These are phyloP conservation scores for Prunella vulgaris DNA, from an alignment of 257 asterid genomes.

Conservation along the genomic window DNA sequence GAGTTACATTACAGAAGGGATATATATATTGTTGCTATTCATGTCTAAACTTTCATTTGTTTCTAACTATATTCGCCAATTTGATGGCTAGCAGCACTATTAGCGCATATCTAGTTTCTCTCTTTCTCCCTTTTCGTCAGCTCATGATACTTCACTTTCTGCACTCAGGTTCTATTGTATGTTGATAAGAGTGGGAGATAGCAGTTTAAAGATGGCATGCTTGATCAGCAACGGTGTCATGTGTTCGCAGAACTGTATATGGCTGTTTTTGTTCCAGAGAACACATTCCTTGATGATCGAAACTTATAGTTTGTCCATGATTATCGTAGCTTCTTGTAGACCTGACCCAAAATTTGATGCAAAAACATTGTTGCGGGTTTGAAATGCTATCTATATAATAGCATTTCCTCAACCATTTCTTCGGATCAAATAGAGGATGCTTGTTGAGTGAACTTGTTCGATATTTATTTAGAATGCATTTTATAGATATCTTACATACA, in stretches of 20 bases:
- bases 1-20: neutral
- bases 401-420: neutral
- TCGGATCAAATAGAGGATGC: neutral
- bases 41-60: neutral
- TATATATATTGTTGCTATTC: neutral
- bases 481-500: neutral
- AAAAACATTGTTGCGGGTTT: neutral
- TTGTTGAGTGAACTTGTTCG: neutral
- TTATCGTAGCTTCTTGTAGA: neutral
- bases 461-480: neutral
- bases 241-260: neutral
- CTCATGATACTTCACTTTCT: neutral
- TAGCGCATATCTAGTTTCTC: neutral
- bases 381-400: no score
- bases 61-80: neutral
- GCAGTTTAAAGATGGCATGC: neutral
- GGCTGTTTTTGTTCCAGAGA: neutral
- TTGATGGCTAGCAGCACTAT: neutral
- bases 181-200: neutral
- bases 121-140: neutral
- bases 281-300: slow-evolving; percentile 6
- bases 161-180: neutral
- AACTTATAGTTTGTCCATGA: neutral
- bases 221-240: neutral
- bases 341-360: neutral